phyloP scores from a whole-genome alignment of 371 early-diverging fungal species.

The Nematocida homosporus region DNA sequence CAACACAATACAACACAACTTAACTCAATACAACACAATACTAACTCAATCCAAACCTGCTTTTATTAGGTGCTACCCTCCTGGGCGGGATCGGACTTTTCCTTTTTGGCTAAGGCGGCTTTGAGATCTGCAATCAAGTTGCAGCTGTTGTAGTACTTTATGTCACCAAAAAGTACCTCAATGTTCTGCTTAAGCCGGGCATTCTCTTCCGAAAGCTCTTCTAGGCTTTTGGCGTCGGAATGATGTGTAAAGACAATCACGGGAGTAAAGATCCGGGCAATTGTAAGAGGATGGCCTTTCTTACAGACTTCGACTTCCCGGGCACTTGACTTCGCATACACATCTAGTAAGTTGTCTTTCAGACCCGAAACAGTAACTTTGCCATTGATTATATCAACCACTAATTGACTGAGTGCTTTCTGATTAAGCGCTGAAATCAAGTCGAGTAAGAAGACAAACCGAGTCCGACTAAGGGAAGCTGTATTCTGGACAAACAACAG shows the following conservation, averaged over 20 bases:
- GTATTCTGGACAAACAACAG: conserved; percentile 47
- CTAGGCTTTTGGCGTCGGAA: background rate
- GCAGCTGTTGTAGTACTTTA: conserved; percentile 18
- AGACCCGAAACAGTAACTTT: conserved; percentile 19
- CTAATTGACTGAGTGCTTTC: conserved; percentile 18
- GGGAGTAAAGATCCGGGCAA: conserved; percentile 22
- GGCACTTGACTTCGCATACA: conserved; percentile 16
- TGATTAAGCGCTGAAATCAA: conserved; percentile 35
- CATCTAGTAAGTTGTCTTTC: conserved; percentile 21
- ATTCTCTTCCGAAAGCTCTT: conserved; percentile 30
- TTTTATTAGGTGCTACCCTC: too few relatives aligned
- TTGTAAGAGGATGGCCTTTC: conserved; percentile 21
- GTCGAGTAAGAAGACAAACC: conserved; percentile 45
- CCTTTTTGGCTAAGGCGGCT: conserved; percentile 11
- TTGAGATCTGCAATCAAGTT: conserved; percentile 23
- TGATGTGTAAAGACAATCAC: conserved; percentile 32
- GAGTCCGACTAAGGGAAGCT: conserved; percentile 24
- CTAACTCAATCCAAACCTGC: too few relatives aligned
- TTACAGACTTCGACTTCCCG: conserved; percentile 36
- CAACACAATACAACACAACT: too few relatives aligned
- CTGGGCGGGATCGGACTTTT: too few relatives aligned
- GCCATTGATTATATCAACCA: conserved; percentile 11
- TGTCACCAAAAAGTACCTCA: conserved; percentile 18
- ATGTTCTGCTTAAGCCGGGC: conserved; percentile 39
- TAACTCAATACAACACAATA: too few relatives aligned